Evolutionary conservation across 192 early-diverging fungal species (phyloP).

Genomic region (Backusella sp.): DNA sequence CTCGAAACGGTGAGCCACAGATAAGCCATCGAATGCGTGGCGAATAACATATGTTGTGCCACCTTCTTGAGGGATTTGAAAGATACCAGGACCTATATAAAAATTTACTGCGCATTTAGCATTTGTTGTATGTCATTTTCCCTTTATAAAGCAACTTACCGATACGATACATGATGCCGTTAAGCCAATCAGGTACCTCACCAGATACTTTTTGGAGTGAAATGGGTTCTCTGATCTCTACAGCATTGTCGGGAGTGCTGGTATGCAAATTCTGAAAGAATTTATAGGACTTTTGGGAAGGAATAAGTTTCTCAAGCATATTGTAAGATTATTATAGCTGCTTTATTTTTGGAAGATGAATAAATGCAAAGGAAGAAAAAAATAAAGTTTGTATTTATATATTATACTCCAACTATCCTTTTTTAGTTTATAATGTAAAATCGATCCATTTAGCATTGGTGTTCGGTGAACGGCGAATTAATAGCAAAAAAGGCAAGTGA

Average conservation of each 20-base stretch:
- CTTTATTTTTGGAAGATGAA: neutral
- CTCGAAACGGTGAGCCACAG: constrained; percentile 32
- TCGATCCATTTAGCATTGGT: neutral
- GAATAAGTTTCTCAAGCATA: neutral
- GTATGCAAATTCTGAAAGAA: neutral
- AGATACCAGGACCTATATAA: constrained; percentile 28
- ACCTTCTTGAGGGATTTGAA: constrained; percentile 19
- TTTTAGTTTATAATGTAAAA: neutral
- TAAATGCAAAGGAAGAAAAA: neutral
- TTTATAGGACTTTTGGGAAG: neutral
- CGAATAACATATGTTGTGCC: constrained; percentile 22
- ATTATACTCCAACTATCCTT: neutral
- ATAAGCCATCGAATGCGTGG: constrained; percentile 37
- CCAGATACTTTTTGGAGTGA: constrained; percentile 36
- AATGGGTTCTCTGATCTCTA: constrained; percentile 36
- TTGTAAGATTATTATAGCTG: neutral
- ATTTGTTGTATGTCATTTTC: neutral
- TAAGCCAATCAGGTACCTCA: constrained; percentile 47
- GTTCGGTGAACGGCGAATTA: neutral
- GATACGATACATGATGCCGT: constrained; percentile 48
- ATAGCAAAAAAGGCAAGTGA: neutral
- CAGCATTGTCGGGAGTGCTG: constrained; percentile 20
- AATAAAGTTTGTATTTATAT: neutral
- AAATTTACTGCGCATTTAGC: neutral
- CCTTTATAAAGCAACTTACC: constrained; percentile 27